Base-by-base conservation (phyloP, 2,329 filamentous ascomycete species). In the Curvularia sp. region DNA sequence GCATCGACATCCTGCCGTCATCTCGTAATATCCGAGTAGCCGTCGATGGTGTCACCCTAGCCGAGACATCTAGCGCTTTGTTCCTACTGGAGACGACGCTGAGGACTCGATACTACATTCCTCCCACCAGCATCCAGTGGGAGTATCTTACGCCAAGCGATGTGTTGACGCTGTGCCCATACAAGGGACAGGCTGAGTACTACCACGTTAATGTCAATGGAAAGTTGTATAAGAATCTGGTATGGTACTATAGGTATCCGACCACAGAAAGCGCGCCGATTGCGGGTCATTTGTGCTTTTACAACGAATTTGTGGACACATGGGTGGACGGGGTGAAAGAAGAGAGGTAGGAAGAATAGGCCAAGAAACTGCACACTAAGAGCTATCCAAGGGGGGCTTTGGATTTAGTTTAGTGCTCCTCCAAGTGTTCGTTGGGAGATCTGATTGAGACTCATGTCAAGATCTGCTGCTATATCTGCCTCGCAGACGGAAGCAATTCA, bases 231-330 rank as follows among this genome's bases (percentile, higher is more conserved):
- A 77, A 81, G 61, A 82, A 89, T 65, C 53, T 86, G 2, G 80
- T 88, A 1, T 90, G 88, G 88, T 89, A 83, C 57, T 90, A 90
- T 55, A 76, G 77, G 15, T 79, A 81, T 10, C 86, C 88, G 2
- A 85, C 83, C 0, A 66, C 78, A 0, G 88, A 90, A 73, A 84
- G 84, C 55, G 82, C 80, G 2, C 75, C 73, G 2, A 78, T 90
- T 58, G 83, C 83, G 1, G 86, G 86, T 1, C 69, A 81, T 47
- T 47, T 88, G 52, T 89, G 86, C 67, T 90, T 89, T 59, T 89
- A 89, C 62, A 88, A 89, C 61, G 88, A 90, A 71, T 87, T 86
- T 74, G 85, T 90, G 1, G 85, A 89, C 59, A 81, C 89, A n/a
- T 77, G 80, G 55, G 63, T 89, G 5, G 85, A 86, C 60, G 86